Conservation (phyloP, 2,329 filamentous ascomycete genomes). For the Cytospora piceicola region DNA sequence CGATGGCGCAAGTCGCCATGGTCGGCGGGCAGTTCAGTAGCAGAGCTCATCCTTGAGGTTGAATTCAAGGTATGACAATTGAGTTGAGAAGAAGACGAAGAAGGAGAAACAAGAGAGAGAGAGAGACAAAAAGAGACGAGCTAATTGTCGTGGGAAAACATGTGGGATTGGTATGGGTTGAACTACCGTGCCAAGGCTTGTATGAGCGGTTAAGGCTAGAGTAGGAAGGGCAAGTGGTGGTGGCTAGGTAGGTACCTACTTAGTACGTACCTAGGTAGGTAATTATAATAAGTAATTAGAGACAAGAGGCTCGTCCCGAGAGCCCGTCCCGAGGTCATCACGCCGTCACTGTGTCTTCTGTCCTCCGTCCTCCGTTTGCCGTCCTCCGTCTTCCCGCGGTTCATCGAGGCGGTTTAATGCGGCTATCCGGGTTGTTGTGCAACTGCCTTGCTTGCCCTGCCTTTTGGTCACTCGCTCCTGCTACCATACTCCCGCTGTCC, state of each 20-base stretch:
- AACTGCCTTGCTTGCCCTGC: too few relatives aligned
- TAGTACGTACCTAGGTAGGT: too few relatives aligned
- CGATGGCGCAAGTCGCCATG: constrained; percentile 37
- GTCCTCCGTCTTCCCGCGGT: too few relatives aligned
- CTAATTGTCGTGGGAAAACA: constrained; percentile 13
- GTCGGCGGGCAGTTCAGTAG: constrained; percentile 33
- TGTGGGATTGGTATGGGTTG: constrained; percentile 9
- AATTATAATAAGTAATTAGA: too few relatives aligned
- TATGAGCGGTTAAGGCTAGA: neutral
- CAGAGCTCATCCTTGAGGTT: constrained; percentile 34
- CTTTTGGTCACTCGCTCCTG: too few relatives aligned
- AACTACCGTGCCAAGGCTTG: constrained; percentile 11
- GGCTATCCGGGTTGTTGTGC: too few relatives aligned
- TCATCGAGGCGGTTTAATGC: too few relatives aligned
- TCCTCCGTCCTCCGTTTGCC: too few relatives aligned
- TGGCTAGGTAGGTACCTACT: too few relatives aligned
- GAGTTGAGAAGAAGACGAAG: constrained; percentile 20
- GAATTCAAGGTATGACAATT: constrained; percentile 25
- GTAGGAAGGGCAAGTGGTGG: neutral
- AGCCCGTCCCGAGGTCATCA: neutral
- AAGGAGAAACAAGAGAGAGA: constrained; percentile 1
- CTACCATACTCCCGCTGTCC: too few relatives aligned
- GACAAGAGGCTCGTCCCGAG: neutral
- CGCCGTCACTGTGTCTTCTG: neutral
- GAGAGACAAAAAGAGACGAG: neutral